Evolutionary conservation across 768 basidiomycete species (phyloP).

Genomic region (Tulasnella calospora): DNA sequence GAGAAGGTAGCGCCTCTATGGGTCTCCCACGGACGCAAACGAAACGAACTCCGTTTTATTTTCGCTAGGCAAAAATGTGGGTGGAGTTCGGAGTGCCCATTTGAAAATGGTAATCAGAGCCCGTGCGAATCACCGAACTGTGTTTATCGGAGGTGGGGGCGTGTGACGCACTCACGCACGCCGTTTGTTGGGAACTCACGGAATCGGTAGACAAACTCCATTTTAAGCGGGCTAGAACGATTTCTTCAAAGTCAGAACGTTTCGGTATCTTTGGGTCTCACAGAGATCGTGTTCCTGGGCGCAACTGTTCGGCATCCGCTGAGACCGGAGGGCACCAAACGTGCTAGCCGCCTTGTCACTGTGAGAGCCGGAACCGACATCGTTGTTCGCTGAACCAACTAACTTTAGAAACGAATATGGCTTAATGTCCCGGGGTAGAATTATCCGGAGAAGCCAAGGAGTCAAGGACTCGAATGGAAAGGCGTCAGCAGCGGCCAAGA

Average conservation of each 20-base stretch:
- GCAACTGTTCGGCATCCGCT: not conserved
- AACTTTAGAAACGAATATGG: not conserved
- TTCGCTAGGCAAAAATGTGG: not conserved
- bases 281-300: not conserved
- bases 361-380: not conserved
- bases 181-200: not conserved
- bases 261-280: not conserved
- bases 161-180: not conserved
- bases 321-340: slow-evolving; percentile 9
- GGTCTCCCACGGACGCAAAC: not conserved
- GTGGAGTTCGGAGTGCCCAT: not conserved
- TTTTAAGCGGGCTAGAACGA: not conserved
- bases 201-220: not conserved
- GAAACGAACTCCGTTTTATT: not conserved
- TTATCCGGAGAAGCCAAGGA: not conserved
- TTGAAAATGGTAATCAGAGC: not conserved
- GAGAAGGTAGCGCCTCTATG: not conserved
- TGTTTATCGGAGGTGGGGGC: not conserved
- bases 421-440: not conserved
- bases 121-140: not conserved
- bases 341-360: slow-evolving; percentile 5
- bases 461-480: not conserved
- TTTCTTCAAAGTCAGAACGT: not conserved
- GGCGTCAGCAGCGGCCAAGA: not conserved
- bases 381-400: not conserved